Evolutionary conservation across 257 asterid genomes (phyloP), one percentile per base, ranked within the genome.

Genomic region (Euphrasia confusa): DNA sequence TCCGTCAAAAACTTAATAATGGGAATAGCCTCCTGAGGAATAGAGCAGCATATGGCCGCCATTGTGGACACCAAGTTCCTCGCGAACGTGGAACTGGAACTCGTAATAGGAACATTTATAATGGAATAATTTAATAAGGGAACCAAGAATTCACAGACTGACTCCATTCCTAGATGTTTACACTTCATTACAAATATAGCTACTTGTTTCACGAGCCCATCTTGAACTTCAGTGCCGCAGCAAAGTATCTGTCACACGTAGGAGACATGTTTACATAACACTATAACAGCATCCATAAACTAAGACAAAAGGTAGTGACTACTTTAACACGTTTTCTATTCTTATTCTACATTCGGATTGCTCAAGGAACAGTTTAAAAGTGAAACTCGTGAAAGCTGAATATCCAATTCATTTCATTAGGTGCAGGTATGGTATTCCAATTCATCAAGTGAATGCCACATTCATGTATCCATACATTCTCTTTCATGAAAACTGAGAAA

Each of bases 191-290:
- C 58, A 64, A 89, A 87, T 24, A 77, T 26, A 69, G 74, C 68
- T 67, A 89, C 90, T 84, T 87, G 96, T 63, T 76, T 87, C 78
- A 83, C 84, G 50, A 93, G 96, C 76, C 80, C 95, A 21, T 75
- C 56, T 54, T 89, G 89, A 47, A 80, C 86, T 72, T 78, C 91
- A 66, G 67, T 44, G 47, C 95, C 85, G 50, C 87, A 81, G 48
- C 88, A 80, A 66, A 89, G 85, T 60, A 86, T 63, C 99, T 92
- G 88, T 64, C 42, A 60, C 17, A 49, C 67, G 24, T 42, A 61
- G 10, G 17, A 0, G 28, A 70, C 64, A 71, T 56, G 63, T 57
- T 58, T n/a, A 17, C 58, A 66, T n/a, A 2, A 58, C 48, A 52
- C n/a, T 52, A 66, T n/a, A 2, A 58, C 48, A 52, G 10, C 35